Evolutionary conservation across 805 yeast species (phyloP), one percentile per base, ranked within the genome.

Genomic region (Kodamaea sagamina): DNA sequence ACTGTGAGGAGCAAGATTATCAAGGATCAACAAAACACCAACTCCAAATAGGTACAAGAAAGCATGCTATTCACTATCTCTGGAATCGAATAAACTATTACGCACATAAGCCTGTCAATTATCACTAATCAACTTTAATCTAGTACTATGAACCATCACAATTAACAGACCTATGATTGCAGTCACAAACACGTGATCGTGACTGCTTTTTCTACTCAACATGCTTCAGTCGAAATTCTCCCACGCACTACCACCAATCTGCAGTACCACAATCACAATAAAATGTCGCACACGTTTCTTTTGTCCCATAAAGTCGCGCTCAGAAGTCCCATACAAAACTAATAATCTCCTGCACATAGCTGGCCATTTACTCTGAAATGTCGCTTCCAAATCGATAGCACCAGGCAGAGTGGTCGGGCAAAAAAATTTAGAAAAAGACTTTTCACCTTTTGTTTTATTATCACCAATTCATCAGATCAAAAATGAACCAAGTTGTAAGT

Each of bases 401-500:
- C 24, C 24, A 21, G 24, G 24, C 24, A 21, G 24, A 21, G 24
- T 8, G 24, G 24, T 21, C 24, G 24, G 24, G 24, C 24, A 21
- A 41, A 49, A 49, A 49, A 47, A 41, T 47, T 42, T 41, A 41
- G 44, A 40, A 47, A 47, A 46, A 45, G 34, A 41, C 42, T 46
- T 48, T 46, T 43, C 51, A 44, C 41, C 39, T 44, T 44, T 8
- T 29, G 34, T 29, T 29, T 42, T 43, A 37, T 21, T 43, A 51
- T 43, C 51, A 48, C 52, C 51, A 43, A 50, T 41, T 43, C 46
- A 48, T 44, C 51, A 51, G 51, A 48, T 47, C 50, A 44, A 49
- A 46, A 45, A 51, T 51, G 55, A 51, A 48, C 53, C 55, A 49
- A 51, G 37, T 58, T 54, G 69, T 64, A 64, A 63, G 69, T 63